Conservation (phyloP, 2,329 filamentous ascomycete species). For the Fusarium sp. region DNA sequence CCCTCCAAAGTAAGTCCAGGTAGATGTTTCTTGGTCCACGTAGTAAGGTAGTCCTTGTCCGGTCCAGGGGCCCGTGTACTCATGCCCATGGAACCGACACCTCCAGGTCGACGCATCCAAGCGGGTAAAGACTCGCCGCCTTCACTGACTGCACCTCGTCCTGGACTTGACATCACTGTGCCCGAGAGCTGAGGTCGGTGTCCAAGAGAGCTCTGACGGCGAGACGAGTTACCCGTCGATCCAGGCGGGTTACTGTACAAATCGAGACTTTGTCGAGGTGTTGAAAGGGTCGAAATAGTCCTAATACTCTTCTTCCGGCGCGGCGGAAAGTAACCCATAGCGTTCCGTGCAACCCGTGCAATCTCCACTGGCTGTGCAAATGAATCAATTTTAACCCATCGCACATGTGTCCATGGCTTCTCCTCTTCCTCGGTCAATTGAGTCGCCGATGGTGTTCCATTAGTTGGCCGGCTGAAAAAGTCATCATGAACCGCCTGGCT, state of each 20-base stretch:
- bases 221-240: conserved; percentile 55
- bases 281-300: conserved; percentile 76
- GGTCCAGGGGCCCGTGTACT: conserved; percentile 83
- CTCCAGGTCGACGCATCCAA: conserved; percentile 87
- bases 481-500: conserved; percentile 54
- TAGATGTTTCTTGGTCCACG: conserved; percentile 86
- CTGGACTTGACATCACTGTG: conserved; percentile 56
- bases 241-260: conserved; percentile 62
- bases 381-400: conserved; percentile 87
- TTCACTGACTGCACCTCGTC: conserved; percentile 56
- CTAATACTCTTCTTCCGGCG: conserved; percentile 86
- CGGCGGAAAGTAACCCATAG: conserved; percentile 92
- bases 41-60: conserved; percentile 86
- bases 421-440: conserved; percentile 65
- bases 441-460: conserved; percentile 51
- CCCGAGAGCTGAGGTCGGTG: conserved; percentile 54
- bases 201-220: conserved; percentile 61
- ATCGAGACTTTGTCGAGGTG: conserved; percentile 77
- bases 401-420: conserved; percentile 85
- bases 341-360: conserved; percentile 83
- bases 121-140: conserved; percentile 61
- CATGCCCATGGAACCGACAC: conserved; percentile 85
- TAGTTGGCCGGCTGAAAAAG: conserved; percentile 59
- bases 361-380: conserved; percentile 82
- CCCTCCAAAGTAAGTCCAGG: conserved; percentile 82